Percentiles rank a stretch among this genome's conserved stretches.
Evolutionary conservation across 148 eudicot species (phyloP).

Genomic region (Camellia granthamiana): DNA sequence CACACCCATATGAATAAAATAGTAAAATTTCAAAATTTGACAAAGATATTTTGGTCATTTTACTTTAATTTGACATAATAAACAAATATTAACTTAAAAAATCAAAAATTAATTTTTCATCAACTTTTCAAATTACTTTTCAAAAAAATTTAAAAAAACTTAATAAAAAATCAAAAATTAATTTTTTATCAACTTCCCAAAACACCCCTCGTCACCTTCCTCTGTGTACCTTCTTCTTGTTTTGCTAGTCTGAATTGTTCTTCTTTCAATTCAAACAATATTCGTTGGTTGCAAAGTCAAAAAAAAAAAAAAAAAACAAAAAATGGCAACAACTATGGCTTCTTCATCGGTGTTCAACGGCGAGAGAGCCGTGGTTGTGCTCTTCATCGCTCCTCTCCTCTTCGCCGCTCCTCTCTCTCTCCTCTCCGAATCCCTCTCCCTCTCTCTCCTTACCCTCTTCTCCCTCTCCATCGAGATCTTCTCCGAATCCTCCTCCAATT

Average conservation of each 20-base stretch:
- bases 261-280: no score
- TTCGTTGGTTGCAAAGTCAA: not conserved
- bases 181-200: no score
- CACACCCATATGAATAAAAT: no score
- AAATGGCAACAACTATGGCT: conserved; percentile 30
- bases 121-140: no score
- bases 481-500: conserved; percentile 39
- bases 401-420: conserved; percentile 46
- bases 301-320: no score
- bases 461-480: conserved; percentile 63
- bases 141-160: no score
- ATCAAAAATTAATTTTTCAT: no score
- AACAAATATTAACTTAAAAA: no score
- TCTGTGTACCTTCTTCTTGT: conserved; percentile 7
- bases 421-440: conserved; percentile 44
- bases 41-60: no score
- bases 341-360: conserved; percentile 62
- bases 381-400: conserved; percentile 41
- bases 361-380: conserved; percentile 76
- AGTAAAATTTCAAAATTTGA: no score
- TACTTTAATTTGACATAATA: no score
- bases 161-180: no score
- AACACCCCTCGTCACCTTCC: not conserved
- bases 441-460: conserved; percentile 45
- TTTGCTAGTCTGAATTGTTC: not conserved